Evolutionary conservation across 1,284 basidiomycete genomes (phyloP), one percentile per base, ranked within the genome.

Genomic region (Cryptococcus floricola): DNA sequence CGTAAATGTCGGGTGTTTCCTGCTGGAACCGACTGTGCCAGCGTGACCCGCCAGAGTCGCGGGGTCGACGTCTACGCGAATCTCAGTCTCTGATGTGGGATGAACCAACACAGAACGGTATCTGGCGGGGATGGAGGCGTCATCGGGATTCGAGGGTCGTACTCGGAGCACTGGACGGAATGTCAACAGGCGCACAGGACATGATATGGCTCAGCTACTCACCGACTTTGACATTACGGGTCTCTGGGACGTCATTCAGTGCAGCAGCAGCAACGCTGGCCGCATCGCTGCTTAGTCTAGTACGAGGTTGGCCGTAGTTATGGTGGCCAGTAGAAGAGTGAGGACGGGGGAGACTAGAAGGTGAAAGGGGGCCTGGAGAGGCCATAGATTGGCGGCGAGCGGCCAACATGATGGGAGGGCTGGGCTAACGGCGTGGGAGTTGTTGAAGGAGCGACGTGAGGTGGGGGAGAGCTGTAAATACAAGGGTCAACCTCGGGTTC

Each of bases 61-160:
- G 27, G 82, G 73, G 42, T 75, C 71, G 46, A 75, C 79, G 73
- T 94, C 89, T 64, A 94, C 85, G 37, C 86, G 79, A 53, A 96
- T 84, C 38, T 85, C 84, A 82, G 89, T 47, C 80, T 73, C 41
- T 82, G 70, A 65, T 52, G 81, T 81, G 45, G 88, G 84, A 69
- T 90, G 87, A 75, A 98, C 85, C 67, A 94, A 87, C 65, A 85
- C 84, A 62, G 89, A 85, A 78, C 96, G 93, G 78, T 97, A 97
- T 77, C 94, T 88, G 77, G 87, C 84, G 62, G 95, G 93, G 62
- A 97, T 93, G 68, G 85, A 86, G 56, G 81, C 80, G 56, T 87
- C 82, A 80, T 95, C 90, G 70, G 92, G 88, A 55, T 89, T 91
- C 48, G 89, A 83, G 25, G 95, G 95, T 62, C 94, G 84, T 63